A percentile compares a stretch with the other conserved stretches of the same genome.
These are phyloP conservation scores for Gossypium turneri DNA, from an alignment of 345 rosid species.

Conservation along the genomic window DNA sequence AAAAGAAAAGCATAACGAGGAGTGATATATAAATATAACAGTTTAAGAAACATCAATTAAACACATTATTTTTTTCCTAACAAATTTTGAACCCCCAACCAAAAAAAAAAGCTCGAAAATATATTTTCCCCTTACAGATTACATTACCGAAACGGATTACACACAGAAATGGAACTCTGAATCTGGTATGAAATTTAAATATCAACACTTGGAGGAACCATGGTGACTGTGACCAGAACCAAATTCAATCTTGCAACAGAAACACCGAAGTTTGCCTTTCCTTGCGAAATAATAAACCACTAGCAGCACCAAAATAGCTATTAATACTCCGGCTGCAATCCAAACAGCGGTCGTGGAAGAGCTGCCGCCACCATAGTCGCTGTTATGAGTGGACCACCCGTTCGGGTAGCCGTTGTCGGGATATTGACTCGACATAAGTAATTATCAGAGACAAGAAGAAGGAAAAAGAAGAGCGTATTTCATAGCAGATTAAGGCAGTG, in stretches of 20 bases:
- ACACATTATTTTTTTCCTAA: not conserved
- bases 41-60: no score
- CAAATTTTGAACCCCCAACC: not conserved
- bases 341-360: not conserved
- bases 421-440: not conserved
- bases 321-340: not conserved
- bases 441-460: not conserved
- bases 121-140: no score
- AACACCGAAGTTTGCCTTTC: constrained; percentile 6
- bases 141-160: no score
- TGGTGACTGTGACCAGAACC: not conserved
- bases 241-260: not conserved
- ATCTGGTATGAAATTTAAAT: no score
- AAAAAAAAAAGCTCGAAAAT: no score
- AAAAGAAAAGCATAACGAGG: no score
- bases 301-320: not conserved
- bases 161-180: not conserved
- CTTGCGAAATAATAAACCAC: not conserved
- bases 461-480: no score
- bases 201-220: constrained; percentile 7
- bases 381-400: not conserved
- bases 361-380: not conserved
- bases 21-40: no score
- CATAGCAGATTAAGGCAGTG: not conserved
- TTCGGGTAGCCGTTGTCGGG: not conserved